Percentiles rank a stretch among this genome's conserved stretches.
phyloP scores from a whole-genome alignment of 2,329 filamentous ascomycete species.

The Epichloe coenophiala region DNA sequence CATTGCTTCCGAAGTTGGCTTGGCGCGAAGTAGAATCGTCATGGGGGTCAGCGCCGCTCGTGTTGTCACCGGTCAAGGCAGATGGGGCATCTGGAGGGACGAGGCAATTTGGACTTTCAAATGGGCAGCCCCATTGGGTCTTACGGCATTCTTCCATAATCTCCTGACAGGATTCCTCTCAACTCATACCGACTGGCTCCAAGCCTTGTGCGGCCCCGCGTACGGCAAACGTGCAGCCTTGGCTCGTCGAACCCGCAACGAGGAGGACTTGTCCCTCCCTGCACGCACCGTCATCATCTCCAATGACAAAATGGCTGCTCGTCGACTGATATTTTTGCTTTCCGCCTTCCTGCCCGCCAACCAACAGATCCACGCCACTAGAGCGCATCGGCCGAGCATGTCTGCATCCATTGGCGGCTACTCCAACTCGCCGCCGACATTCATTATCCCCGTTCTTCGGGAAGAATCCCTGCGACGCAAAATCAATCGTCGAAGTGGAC shows the following conservation, averaged over 20 bases:
- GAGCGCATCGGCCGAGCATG: constrained; percentile 48
- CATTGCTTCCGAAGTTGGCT: constrained; percentile 45
- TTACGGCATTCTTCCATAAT: constrained; percentile 60
- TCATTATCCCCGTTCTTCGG: constrained; percentile 31
- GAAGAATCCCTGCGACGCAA: constrained; percentile 59
- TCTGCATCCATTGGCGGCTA: constrained; percentile 52
- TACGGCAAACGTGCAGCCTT: constrained; percentile 45
- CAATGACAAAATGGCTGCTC: constrained; percentile 59
- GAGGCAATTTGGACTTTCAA: constrained; percentile 62
- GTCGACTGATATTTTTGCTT: constrained; percentile 58
- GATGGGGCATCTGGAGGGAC: constrained; percentile 72
- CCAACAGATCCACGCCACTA: constrained; percentile 35
- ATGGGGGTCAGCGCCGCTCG: constrained; percentile 55
- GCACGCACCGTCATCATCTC: constrained; percentile 61
- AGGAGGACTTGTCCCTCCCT: constrained; percentile 53
- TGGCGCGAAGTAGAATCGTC: constrained; percentile 51
- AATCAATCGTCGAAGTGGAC: constrained; percentile 52
- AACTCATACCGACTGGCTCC: constrained; percentile 66
- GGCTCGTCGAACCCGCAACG: constrained; percentile 42
- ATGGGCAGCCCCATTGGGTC: constrained; percentile 50
- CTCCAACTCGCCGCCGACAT: constrained; percentile 55
- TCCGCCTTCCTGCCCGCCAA: constrained; percentile 59
- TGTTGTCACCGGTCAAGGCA: constrained; percentile 61
- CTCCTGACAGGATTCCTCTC: constrained; percentile 62
- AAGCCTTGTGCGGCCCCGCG: constrained; percentile 51